Evolutionary conservation across 2,329 filamentous ascomycete species (phyloP), one percentile per base, ranked within the genome.

Genomic region (Beauveria sp.): DNA sequence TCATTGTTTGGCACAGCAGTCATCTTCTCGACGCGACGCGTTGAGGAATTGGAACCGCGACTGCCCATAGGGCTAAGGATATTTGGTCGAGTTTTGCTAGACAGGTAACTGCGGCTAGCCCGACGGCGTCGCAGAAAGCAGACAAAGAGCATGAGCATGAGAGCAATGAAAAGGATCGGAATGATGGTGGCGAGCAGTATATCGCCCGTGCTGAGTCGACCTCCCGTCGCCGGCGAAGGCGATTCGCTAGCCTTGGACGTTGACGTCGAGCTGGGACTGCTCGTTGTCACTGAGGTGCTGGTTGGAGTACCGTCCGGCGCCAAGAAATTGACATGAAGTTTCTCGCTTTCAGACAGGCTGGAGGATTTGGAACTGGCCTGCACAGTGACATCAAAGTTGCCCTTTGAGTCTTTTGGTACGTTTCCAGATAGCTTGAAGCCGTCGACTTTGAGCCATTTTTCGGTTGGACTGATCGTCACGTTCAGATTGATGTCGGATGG

Each of bases 121-220:
- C 68, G 69, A 12, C 72, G 73, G 26, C 75, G 68, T 14, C 70
- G 68, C 46, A 74, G 61, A 59, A 72, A 71, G 62, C 71, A 76
- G 24, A 72, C 63, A 6, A 75, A 63, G 3, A 75, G 63, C 65
- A 74, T 66, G 20, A 74, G 64, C 9, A 74, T 63, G 5, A 76
- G 63, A 0, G 73, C 64, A 12, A 76, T 61, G 22, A 73, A 67
- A 1, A 79, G 64, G 16, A 80, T 65, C 2, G 79, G 79, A 3
- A 82, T 69, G 3, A 81, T 72, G 3, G 77, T 75, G 1, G 77
- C 79, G 16, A 80, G 66, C 6, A 81, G 68, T 24, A 80, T 73
- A 3, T 73, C 69, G 24, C 67, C 68, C 3, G 69, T 76, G 24
- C 65, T 70, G 7, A 74, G 51, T 28, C 67, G 70, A 10, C 65